Base-by-base conservation (phyloP, 2,329 filamentous ascomycete genomes). In the Sphaerostilbella broomeana region DNA sequence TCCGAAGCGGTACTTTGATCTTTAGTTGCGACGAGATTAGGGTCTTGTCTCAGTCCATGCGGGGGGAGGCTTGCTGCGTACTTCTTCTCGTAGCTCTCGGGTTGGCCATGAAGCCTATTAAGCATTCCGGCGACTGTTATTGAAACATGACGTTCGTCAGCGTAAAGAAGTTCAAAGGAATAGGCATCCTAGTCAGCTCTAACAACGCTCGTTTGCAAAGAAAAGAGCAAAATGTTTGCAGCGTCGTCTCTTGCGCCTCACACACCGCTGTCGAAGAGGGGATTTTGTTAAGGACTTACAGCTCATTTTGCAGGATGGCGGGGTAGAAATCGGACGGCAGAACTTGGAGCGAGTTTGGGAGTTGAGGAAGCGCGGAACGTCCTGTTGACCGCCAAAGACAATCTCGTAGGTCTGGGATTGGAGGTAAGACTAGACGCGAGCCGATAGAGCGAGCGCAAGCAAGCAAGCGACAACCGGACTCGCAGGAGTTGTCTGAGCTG, bases 71-170 rank as follows among this genome's bases (percentile, higher is more conserved):
- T 13, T 6, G 18, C 19, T 32, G 31, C 49, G 57, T 69, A 94
- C 86, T 98, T 98, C 69, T 94, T 95, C 62, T 97, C 92, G 72
- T 98, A 98, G 70, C 87, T 95, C 54, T 94, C 88, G 52, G 90
- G 90, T 70, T 97, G 90, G 64, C 89, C 88, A 58, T 94, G 86
- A 57, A 95, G 84, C 77, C 90, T 88, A 70, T 90, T 94, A 56
- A 95, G 75, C 86, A 95, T 94, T 59, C 76, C 84, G 53, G 83
- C 71, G 69, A 94, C 88, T 94, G 46, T 38, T n/a, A 41, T 27
- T 11, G 10, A 15, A 17, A 21, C 22, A 11, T 2, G 13, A 15
- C 0, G 4, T 18, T 21, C 3, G 27, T 41, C 17, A 17, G 8
- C 3, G 28, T 18, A 20, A 20, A 10, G 22, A 11, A 2, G 13